Evolutionary conservation across 2,329 filamentous ascomycete genomes (phyloP).

Genomic region (Diplodia corticola): DNA sequence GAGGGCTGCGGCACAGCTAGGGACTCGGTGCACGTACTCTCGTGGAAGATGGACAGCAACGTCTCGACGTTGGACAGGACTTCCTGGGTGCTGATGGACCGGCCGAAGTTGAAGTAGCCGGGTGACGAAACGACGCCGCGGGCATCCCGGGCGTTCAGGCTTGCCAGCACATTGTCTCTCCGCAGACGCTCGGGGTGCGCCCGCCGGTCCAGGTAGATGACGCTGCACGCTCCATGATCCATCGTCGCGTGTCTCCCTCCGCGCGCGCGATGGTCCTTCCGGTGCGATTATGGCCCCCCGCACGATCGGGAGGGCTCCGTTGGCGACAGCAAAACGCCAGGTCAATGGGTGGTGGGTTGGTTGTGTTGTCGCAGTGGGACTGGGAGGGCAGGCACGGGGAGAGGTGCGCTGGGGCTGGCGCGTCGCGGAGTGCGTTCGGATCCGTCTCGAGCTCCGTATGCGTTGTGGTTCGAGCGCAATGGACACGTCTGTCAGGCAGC

Average conservation of each 20-base stretch:
- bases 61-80: conserved; percentile 43
- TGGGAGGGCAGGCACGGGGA: conserved; percentile 17
- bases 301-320: conserved; percentile 22
- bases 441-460: conserved; percentile 20
- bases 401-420: conserved; percentile 19
- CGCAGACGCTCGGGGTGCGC: conserved; percentile 44
- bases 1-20: not conserved
- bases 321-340: conserved; percentile 24
- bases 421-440: conserved; percentile 21
- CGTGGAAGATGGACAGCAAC: conserved; percentile 43
- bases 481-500: conserved; percentile 19
- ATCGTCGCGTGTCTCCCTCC: conserved; percentile 30
- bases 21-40: conserved; percentile 36
- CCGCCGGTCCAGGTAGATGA: conserved; percentile 47
- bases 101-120: conserved; percentile 39
- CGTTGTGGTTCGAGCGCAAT: conserved; percentile 23
- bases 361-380: conserved; percentile 16
- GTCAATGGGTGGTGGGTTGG: conserved; percentile 1
- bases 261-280: conserved; percentile 16
- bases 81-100: conserved; percentile 34
- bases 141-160: conserved; percentile 31
- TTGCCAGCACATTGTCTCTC: conserved; percentile 38
- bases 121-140: conserved; percentile 30
- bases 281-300: conserved; percentile 23
- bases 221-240: conserved; percentile 48